phyloP scores from a whole-genome alignment of 192 early-diverging fungal species.

The Phycomyces blakesleeanus region DNA sequence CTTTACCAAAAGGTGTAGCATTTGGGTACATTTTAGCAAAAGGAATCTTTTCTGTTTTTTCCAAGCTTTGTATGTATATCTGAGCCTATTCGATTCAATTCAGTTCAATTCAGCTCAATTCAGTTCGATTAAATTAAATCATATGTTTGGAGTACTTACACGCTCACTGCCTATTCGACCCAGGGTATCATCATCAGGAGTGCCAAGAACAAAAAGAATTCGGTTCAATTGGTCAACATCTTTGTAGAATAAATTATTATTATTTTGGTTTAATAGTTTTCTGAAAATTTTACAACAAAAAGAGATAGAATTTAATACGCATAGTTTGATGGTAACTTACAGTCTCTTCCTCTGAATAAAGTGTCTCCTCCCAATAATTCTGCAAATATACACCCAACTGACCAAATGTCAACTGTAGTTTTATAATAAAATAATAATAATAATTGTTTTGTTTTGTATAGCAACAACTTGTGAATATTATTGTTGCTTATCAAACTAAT shows the following conservation, averaged over 20 bases:
- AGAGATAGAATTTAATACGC: too few species aligned
- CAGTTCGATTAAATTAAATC: too few species aligned
- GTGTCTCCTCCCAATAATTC: constrained; percentile 76
- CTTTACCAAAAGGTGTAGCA: constrained; percentile 81
- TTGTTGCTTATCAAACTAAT: too few species aligned
- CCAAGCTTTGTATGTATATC: constrained; percentile 80
- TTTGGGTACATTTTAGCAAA: constrained; percentile 46
- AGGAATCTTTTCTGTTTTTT: constrained; percentile 64
- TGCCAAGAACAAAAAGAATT: constrained; percentile 88
- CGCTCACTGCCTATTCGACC: constrained; percentile 81
- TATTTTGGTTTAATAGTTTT: too few species aligned
- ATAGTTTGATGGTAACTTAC: constrained; percentile 26
- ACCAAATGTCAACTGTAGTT: constrained; percentile 74
- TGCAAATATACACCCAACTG: constrained; percentile 90
- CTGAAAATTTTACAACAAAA: too few species aligned
- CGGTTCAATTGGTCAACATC: constrained; percentile 94
- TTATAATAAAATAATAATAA: background rate
- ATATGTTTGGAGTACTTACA: too few species aligned
- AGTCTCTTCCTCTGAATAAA: constrained; percentile 84
- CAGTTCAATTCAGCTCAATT: too few species aligned
- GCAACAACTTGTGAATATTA: too few species aligned
- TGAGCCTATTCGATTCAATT: constrained; percentile 88
- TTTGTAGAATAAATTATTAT: constrained; percentile 19
- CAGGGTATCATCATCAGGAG: constrained; percentile 83
- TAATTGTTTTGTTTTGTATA: background rate